Conservation (phyloP, 1,139 yeast genomes). For the Yamadazyma diospyri region DNA sequence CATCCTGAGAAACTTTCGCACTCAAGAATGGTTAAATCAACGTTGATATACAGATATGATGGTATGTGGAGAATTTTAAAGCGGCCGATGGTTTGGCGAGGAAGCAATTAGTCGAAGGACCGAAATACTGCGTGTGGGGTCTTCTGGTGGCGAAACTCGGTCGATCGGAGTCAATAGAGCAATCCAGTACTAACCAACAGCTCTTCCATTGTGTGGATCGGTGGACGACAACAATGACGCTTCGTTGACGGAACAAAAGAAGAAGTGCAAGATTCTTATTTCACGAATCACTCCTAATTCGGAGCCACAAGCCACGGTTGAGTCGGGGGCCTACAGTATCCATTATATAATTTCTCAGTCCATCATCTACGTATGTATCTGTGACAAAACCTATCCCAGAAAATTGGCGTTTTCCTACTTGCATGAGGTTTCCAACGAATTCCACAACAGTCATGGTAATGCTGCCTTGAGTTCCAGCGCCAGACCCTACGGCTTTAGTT, state of each 20-base stretch:
- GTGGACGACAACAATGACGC: slow-evolving; percentile 73
- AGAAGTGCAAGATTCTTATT: slow-evolving; percentile 75
- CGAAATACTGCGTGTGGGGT: no score
- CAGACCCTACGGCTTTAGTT: slow-evolving; percentile 86
- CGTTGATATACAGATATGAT: slow-evolving; percentile 67
- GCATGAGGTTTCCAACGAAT: slow-evolving; percentile 78
- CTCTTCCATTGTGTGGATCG: slow-evolving; percentile 88
- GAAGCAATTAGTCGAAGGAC: no score
- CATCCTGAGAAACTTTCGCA: slow-evolving; percentile 27
- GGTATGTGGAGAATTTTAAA: slow-evolving; percentile 47
- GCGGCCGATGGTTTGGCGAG: neutral
- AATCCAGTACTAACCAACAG: slow-evolving; percentile 25
- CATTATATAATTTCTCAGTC: slow-evolving; percentile 67
- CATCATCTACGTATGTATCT: slow-evolving; percentile 73
- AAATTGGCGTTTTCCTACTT: slow-evolving; percentile 87
- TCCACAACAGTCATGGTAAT: slow-evolving; percentile 71
- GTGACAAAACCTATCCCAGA: slow-evolving; percentile 78
- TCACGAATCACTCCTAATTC: slow-evolving; percentile 76
- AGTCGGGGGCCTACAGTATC: slow-evolving; percentile 69
- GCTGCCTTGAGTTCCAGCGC: slow-evolving; percentile 62
- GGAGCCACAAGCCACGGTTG: slow-evolving; percentile 83
- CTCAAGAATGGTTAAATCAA: slow-evolving; percentile 59
- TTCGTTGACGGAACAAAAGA: slow-evolving; percentile 69
- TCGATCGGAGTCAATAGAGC: no score
- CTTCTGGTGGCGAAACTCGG: no score